Percentiles rank a stretch among this genome's conserved stretches.
phyloP scores from a whole-genome alignment of 2,329 filamentous ascomycete genomes.

The Colletotrichum cereale region DNA sequence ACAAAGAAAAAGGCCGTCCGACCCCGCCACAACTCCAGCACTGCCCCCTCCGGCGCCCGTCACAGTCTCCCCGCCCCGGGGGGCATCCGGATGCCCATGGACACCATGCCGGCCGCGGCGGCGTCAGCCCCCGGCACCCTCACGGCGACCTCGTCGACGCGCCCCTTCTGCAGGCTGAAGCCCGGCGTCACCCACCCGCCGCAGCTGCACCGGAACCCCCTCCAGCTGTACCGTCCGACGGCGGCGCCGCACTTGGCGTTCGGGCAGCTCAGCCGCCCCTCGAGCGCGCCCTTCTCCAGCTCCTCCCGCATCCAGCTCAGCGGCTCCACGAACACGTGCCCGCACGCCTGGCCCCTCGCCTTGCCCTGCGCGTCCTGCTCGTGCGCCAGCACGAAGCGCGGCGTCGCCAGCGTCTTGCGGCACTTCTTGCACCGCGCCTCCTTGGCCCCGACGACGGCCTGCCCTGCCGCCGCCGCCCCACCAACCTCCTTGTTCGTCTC shows the following conservation, averaged over 20 bases:
- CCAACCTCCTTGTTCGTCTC: constrained; percentile 51
- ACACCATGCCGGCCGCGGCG: constrained; percentile 41
- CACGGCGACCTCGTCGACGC: constrained; percentile 77
- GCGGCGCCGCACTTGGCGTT: constrained; percentile 82
- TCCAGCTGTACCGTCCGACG: constrained; percentile 95
- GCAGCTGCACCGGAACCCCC: constrained; percentile 93
- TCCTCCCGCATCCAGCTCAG: constrained; percentile 93
- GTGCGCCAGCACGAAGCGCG: constrained; percentile 76
- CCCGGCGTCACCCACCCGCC: constrained; percentile 91
- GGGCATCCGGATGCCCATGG: constrained; percentile 67
- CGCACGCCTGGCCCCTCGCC: constrained; percentile 63
- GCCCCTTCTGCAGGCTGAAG: constrained; percentile 85
- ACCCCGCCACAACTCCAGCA: not conserved
- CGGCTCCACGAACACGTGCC: constrained; percentile 91
- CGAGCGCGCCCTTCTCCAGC: constrained; percentile 83
- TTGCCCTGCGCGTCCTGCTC: constrained; percentile 46
- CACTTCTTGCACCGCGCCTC: constrained; percentile 93
- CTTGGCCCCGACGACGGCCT: constrained; percentile 48
- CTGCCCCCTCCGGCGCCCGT: not conserved
- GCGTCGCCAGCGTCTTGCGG: constrained; percentile 71
- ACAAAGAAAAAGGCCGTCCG: not conserved
- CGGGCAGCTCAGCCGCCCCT: constrained; percentile 88
- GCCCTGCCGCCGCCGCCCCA: constrained; percentile 33
- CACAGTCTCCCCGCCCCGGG: constrained; percentile 53
- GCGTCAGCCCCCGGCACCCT: constrained; percentile 41